Base-by-base conservation (phyloP, 2,329 filamentous ascomycete species). In the Phaeosphaeriaceae sp. region DNA sequence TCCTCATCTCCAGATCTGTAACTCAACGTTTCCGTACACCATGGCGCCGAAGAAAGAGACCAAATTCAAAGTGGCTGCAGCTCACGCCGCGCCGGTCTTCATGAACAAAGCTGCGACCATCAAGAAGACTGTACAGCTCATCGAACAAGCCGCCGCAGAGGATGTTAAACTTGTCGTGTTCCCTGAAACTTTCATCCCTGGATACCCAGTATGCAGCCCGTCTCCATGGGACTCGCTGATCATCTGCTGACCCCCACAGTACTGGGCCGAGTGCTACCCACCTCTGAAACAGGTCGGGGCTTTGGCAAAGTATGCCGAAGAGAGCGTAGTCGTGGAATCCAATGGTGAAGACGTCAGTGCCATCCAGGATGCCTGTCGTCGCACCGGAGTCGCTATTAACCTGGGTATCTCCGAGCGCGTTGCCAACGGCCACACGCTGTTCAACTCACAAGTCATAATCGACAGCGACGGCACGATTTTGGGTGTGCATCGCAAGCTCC, bases 401-500 rank as follows among this genome's bases (percentile, higher is more conserved):
- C 66, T 76, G 2, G 74, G 74, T 21, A 69, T 77, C 22, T 76
- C 71, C 1, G 74, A 78, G 60, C 75, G 75, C 45, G 60, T 75
- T 22, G 64, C 71, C 15, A 62, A 63, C 21, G 74, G 75, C 40
- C 66, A 74, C 53, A 74, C 74, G 1, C 60, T 76, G 3, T 78
- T 77, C 66, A 77, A 77, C 53, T 75, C 74, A 2, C 75, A 77
- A 48, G 66, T 77, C 44, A 66, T 67, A 50, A 71, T 77, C 53
- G 74, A 76, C 25, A 71, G 57, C 48, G 67, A 73, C 46, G 74
- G 75, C 11, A 64, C 61, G 13, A 70, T 77, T 42, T 63, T 77
- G 9, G 73, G 75, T 25, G 74, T 76, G n/a, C 74, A 77, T 56
- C 70, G 75, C 41, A 78, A 78, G 55, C 66, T 78, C 1, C 75